phyloP scores from a whole-genome alignment of 176 grass and related monocot genomes.

The Phragmites australis region DNA sequence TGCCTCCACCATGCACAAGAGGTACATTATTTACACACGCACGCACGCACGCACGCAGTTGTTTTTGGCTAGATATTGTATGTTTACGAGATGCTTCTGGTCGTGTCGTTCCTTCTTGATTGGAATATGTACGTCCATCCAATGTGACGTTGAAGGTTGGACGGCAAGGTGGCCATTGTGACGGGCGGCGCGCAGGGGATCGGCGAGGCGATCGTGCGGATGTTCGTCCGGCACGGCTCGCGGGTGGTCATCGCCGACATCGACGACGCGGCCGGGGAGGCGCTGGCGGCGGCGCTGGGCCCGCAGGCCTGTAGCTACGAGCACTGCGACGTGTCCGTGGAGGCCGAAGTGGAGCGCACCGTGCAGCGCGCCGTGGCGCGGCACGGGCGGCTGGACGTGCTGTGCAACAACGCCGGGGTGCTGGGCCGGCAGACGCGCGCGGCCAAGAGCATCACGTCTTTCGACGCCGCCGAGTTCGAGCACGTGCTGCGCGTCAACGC shows the following conservation, averaged over 20 bases:
- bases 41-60: no score
- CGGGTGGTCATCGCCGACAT: constrained; percentile 71
- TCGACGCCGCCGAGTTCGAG: constrained; percentile 77
- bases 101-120: no score
- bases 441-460: constrained; percentile 51
- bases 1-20: constrained; percentile 29
- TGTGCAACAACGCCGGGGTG: constrained; percentile 72
- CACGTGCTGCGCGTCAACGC: constrained; percentile 54
- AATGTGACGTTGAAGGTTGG: constrained; percentile 50
- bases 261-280: constrained; percentile 40
- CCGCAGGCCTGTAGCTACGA: constrained; percentile 38
- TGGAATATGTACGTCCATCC: no score
- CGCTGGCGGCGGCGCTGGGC: constrained; percentile 43
- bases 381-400: constrained; percentile 59
- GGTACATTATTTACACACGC: not conserved
- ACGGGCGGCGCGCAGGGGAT: constrained; percentile 73
- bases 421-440: constrained; percentile 56
- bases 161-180: constrained; percentile 75
- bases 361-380: constrained; percentile 37
- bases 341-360: constrained; percentile 57
- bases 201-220: constrained; percentile 62
- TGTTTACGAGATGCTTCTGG: no score
- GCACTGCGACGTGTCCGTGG: constrained; percentile 60
- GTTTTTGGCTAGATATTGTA: no score
- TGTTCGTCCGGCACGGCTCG: constrained; percentile 63